Evolutionary conservation across 2,329 filamentous ascomycete species (phyloP), one percentile per base, ranked within the genome.

Genomic region (Diaporthe destruens): DNA sequence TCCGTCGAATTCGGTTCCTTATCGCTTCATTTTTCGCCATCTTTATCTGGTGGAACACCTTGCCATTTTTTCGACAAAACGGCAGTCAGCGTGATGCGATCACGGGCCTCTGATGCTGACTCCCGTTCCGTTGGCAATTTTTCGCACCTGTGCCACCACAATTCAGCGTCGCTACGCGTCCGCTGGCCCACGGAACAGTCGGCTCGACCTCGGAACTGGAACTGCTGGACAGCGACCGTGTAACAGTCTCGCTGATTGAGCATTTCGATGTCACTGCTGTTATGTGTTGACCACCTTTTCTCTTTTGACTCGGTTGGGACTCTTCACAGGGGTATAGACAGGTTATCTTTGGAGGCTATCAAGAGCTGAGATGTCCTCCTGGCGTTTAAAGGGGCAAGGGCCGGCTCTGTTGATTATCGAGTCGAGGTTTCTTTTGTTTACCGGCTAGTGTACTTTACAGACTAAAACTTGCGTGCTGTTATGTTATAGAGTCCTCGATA

Each of bases 361-460:
- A 89, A 89, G 87, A 84, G 87, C 87, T 89, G 87, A 88, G 82
- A 81, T 77, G 85, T 87, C 72, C 85, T 87, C 85, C 82, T 71
- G 77, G 81, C 77, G 78, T 81, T 81, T 79, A 75, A 73, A 47
- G 42, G 42, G 69, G 57, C 32, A 59, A 59, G 71, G 68, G 55
- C 18, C 57, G 68, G 47, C 56, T 71, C 42, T 69, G 4, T 56
- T 73, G 59, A 54, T 69, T 56, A 23, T 44, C 47, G 72, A 44
- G 57, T 74, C 66, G 69, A 65, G 25, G 53, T 75, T 75, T 72
- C 70, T 73, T 74, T 57, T 73, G 75, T 76, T 72, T 59, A 47
- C n/a, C 56, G 23, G 20, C 51, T 44, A 42, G 36, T 70, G 56
- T 53, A 70, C 25, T 34, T 20, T 32, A 70, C 54, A 70, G 18